Percentiles rank a stretch among this genome's conserved stretches.
These are phyloP conservation scores for Fusarium sp. DNA, from an alignment of 2,329 filamentous ascomycete species.

Conservation along the genomic window DNA sequence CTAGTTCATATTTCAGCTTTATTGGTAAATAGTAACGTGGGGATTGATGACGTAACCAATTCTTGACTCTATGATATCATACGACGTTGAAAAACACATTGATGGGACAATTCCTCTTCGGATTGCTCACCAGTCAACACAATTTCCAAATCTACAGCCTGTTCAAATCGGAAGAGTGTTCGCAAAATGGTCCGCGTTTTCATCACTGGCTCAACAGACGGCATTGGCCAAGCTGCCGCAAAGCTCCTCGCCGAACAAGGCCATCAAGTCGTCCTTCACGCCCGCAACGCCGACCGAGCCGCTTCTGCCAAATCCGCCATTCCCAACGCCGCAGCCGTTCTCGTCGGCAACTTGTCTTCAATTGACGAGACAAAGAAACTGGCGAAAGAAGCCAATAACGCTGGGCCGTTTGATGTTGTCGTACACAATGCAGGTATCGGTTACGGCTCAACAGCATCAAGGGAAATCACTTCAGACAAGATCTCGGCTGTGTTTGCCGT, in stretches of 20 bases:
- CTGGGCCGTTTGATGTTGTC: constrained; percentile 31
- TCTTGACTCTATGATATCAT: constrained; percentile 13
- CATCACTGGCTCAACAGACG: constrained; percentile 37
- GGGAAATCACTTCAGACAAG: constrained; percentile 17
- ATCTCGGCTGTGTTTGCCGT: constrained; percentile 35
- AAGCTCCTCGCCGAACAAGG: constrained; percentile 32
- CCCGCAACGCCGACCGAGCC: constrained; percentile 34
- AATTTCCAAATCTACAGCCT: accelerated
- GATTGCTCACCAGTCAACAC: not conserved
- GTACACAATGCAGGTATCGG: constrained; percentile 38
- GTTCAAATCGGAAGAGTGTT: accelerated
- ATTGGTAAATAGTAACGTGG: not conserved
- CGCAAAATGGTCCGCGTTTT: constrained; percentile 33
- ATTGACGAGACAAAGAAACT: constrained; percentile 33
- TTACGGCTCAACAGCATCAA: constrained; percentile 23
- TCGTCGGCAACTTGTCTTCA: constrained; percentile 24
- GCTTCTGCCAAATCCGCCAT: constrained; percentile 21
- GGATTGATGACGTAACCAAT: constrained; percentile 12
- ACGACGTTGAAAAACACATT: not conserved
- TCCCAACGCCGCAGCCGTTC: constrained; percentile 24
- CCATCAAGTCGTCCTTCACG: constrained; percentile 34
- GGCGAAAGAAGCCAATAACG: constrained; percentile 25
- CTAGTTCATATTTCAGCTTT: not conserved
- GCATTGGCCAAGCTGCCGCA: constrained; percentile 33
- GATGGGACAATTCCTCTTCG: too few relatives aligned